Evolutionary conservation across 495 filamentous ascomycete species (phyloP).

Genomic region (Aeminium ludgeri): DNA sequence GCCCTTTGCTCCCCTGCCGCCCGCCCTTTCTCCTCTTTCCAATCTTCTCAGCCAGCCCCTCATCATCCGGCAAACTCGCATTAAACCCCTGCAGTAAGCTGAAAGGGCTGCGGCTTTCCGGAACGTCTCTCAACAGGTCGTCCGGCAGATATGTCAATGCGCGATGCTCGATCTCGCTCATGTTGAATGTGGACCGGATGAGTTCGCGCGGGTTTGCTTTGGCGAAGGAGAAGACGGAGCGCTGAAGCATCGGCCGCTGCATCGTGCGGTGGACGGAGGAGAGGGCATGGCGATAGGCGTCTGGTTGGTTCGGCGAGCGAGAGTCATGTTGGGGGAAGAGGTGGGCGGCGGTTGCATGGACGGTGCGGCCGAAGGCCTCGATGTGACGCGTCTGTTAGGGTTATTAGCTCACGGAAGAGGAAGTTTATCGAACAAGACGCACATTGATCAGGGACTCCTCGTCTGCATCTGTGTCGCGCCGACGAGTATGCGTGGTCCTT

Average conservation of each 20-base stretch:
- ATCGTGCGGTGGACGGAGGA: conserved; percentile 77
- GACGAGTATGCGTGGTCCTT: neutral
- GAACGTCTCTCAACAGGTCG: conserved; percentile 73
- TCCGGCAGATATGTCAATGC: conserved; percentile 80
- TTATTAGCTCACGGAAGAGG: neutral
- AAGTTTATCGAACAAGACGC: neutral
- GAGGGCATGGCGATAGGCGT: conserved; percentile 67
- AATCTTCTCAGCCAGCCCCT: conserved; percentile 16
- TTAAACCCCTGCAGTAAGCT: conserved; percentile 95
- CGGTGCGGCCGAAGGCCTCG: conserved; percentile 86
- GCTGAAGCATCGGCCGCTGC: conserved; percentile 63
- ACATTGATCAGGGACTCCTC: conserved; percentile 11
- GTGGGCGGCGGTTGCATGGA: conserved; percentile 82
- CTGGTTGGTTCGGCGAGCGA: neutral
- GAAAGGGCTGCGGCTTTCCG: conserved; percentile 68
- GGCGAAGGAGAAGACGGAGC: conserved; percentile 74
- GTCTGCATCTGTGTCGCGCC: neutral
- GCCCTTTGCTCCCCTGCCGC: conserved; percentile 50
- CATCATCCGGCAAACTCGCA: conserved; percentile 67
- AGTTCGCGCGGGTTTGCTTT: conserved; percentile 81
- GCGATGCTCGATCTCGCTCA: conserved; percentile 83
- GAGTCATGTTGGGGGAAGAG: conserved; percentile 25
- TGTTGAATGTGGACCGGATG: conserved; percentile 79
- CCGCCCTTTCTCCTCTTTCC: conserved; percentile 49
- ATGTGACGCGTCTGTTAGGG: conserved; percentile 59